Evolutionary conservation across 1,139 yeast species (phyloP), one percentile per base, ranked within the genome.

Genomic region (Geotrichum armillariae): DNA sequence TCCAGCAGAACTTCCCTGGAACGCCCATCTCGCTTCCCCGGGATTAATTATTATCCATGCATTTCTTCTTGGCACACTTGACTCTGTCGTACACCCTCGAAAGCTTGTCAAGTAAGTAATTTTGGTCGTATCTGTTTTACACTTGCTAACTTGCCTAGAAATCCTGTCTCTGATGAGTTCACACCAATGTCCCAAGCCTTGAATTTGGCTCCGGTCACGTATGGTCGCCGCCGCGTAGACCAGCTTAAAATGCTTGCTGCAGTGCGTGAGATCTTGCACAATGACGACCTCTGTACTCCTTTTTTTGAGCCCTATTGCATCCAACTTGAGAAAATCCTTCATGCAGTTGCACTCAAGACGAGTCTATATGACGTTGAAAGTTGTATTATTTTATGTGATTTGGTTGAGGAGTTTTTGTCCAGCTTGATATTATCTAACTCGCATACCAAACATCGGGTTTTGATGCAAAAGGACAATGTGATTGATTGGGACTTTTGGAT

Each of bases 401-500:
- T 76, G 39, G 72, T 70, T 1, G 78, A 71, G 52, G 74, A 74
- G 47, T 69, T 66, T 59, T 44, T 70, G 18, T 59, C 63, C 21
- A 60, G 66, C 16, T 58, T 67, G 27, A 56, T 59, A n/a, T 61
- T 55, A 44, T 45, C 56, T 46, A 58, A 58, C 57, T 56, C 64
- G 39, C 38, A 57, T 46, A 53, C 66, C 2, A 49, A 52, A 41
- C 59, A 60, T 34, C 60, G 61, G 27, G 62, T 61, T 7, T 55
- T 58, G 22, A 57, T 60, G 21, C 59, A 60, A 41, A 58, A 60
- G 33, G 49, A 60, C 7, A 53, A 53, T 23, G 55, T 60, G 7
- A 66, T 86, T 18, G 78, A 84, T 67, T 88, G 95, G 95, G 73
- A 73, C 49, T 87, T 88, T 61, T 88, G 95, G 95, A 65, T 85